These are phyloP conservation scores for Lindgomyces ingoldianus DNA, from an alignment of 495 filamentous ascomycete genomes.

Conservation along the genomic window DNA sequence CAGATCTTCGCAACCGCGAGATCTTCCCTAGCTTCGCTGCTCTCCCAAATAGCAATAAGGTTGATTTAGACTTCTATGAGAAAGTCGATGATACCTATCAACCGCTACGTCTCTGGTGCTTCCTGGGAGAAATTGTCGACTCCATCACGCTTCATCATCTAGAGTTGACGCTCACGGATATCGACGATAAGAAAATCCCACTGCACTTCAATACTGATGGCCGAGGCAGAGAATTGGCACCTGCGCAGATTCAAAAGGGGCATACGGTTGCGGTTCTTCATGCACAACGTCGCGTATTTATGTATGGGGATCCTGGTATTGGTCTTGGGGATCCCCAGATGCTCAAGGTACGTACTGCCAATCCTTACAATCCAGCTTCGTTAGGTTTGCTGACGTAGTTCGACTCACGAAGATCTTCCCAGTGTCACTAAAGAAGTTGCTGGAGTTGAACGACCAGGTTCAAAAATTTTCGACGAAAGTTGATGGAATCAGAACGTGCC, in stretches of 20 bases:
- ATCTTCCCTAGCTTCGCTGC: constrained; percentile 41
- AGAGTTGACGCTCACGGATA: constrained; percentile 38
- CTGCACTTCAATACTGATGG: constrained; percentile 42
- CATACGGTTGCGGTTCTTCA: constrained; percentile 45
- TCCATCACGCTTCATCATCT: constrained; percentile 34
- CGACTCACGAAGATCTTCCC: constrained; percentile 41
- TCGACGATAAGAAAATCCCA: constrained; percentile 32
- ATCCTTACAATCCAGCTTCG: neutral
- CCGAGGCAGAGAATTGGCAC: constrained; percentile 36
- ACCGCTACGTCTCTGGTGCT: constrained; percentile 42
- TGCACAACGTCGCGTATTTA: constrained; percentile 39
- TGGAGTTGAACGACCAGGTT: constrained; percentile 41
- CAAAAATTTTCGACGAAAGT: constrained; percentile 40
- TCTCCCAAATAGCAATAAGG: constrained; percentile 35
- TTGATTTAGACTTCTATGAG: constrained; percentile 34
- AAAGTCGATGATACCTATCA: constrained; percentile 17
- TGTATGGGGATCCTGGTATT: constrained; percentile 32
- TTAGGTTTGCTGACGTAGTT: constrained; percentile 34
- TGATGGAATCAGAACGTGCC: constrained; percentile 33
- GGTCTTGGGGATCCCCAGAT: constrained; percentile 37
- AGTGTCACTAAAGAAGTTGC: constrained; percentile 41
- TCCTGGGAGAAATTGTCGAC: constrained; percentile 44
- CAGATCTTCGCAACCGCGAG: constrained; percentile 34
- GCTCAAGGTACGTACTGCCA: constrained; percentile 38
- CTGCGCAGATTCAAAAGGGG: constrained; percentile 37